Percentiles rank a stretch among this genome's conserved stretches.
Conservation (phyloP, 2,329 filamentous ascomycete genomes). For the Beauveria pseudobassiana region DNA sequence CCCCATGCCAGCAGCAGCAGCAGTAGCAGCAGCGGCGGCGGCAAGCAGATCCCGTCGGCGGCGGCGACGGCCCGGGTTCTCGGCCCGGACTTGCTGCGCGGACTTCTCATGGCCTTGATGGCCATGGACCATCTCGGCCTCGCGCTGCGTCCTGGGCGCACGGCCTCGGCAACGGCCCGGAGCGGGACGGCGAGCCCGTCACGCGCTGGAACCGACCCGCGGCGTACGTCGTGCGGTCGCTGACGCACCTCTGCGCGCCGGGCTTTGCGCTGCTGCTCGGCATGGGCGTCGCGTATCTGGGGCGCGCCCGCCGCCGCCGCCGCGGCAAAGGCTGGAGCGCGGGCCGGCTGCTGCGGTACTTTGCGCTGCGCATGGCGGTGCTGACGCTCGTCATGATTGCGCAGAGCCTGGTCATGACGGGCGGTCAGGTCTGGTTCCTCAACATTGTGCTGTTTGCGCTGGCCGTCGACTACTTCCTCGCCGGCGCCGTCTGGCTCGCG, state of each 20-base stretch:
- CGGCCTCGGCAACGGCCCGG: slow-evolving; percentile 28
- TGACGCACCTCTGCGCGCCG: slow-evolving; percentile 38
- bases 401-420: slow-evolving; percentile 25
- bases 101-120: slow-evolving; percentile 38
- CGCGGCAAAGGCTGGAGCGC: slow-evolving; percentile 31
- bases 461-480: slow-evolving; percentile 37
- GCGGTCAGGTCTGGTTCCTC: slow-evolving; percentile 32
- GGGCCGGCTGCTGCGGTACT: slow-evolving; percentile 29
- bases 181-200: slow-evolving; percentile 29
- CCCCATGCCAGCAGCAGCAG: neutral
- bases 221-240: slow-evolving; percentile 31
- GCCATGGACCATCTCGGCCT: slow-evolving; percentile 36
- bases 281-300: slow-evolving; percentile 37
- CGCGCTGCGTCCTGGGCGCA: slow-evolving; percentile 32
- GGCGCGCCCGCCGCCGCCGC: slow-evolving; percentile 35
- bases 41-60: neutral
- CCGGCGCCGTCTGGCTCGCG: slow-evolving; percentile 33
- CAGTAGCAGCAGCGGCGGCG: neutral
- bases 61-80: slow-evolving; percentile 23
- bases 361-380: slow-evolving; percentile 28
- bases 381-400: slow-evolving; percentile 26
- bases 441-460: slow-evolving; percentile 38
- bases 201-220: slow-evolving; percentile 29
- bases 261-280: slow-evolving; percentile 40
- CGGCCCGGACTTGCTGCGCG: slow-evolving; percentile 37